Conservation (phyloP, 2,329 filamentous ascomycete genomes). For the Waltergamsia citrina region DNA sequence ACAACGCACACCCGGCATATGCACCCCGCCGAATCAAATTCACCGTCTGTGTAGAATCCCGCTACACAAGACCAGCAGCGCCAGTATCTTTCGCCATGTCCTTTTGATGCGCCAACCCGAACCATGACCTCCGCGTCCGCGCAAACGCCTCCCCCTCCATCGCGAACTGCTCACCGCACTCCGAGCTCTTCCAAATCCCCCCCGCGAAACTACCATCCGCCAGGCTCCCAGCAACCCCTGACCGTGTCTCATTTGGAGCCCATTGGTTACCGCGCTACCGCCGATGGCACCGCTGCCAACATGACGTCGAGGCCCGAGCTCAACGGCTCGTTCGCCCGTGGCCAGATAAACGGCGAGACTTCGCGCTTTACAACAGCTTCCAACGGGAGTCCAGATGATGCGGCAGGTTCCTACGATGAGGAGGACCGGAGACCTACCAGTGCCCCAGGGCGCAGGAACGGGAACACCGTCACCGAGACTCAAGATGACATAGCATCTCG, state of each 20-base stretch:
- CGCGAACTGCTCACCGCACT: not conserved
- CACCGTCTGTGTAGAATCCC: too few species aligned
- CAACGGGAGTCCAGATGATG: slow-evolving; percentile 16
- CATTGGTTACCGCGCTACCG: too few species aligned
- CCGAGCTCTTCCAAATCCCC: not conserved
- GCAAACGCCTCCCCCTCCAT: slow-evolving; percentile 3
- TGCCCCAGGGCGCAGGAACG: slow-evolving; percentile 33
- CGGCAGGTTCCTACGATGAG: slow-evolving; percentile 15
- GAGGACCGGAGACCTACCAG: slow-evolving; percentile 32
- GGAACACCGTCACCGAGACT: slow-evolving; percentile 12
- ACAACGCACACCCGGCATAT: not conserved
- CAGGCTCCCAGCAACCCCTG: too few species aligned
- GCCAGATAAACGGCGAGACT: slow-evolving; percentile 16
- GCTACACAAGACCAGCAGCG: not conserved
- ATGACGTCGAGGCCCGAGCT: slow-evolving; percentile 23
- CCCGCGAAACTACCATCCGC: too few species aligned
- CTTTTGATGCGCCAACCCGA: not conserved
- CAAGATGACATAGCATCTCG: slow-evolving; percentile 23
- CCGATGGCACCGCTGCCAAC: slow-evolving; percentile 8
- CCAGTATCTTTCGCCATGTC: slow-evolving; percentile 1
- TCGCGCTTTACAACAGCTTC: slow-evolving; percentile 15
- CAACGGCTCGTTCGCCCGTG: slow-evolving; percentile 17
- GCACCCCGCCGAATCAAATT: not conserved
- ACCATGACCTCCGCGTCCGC: slow-evolving; percentile 5
- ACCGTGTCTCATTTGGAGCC: too few species aligned